Conservation (phyloP, 2,329 filamentous ascomycete genomes). For the Escovopsis sp. region DNA sequence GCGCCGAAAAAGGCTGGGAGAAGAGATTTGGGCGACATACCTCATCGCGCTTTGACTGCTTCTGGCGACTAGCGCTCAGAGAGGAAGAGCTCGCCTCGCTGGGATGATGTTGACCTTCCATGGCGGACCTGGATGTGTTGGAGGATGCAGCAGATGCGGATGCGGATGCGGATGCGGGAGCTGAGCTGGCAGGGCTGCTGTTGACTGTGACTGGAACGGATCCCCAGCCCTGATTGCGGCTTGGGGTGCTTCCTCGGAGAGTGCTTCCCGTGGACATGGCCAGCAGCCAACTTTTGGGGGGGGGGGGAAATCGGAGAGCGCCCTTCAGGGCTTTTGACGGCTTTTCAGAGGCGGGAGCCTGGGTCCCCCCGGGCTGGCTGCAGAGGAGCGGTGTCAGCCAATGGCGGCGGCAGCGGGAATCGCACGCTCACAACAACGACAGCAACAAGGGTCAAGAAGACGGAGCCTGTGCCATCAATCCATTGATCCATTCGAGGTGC, state of each 20-base stretch:
- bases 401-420: slow-evolving; percentile 7
- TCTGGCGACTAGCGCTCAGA: slow-evolving; percentile 85
- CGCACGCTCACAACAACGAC: slow-evolving; percentile 1
- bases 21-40: slow-evolving; percentile 38
- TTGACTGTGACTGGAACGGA: slow-evolving; percentile 46
- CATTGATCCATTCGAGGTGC: no score
- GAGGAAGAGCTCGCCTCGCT: slow-evolving; percentile 49
- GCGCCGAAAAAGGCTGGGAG: not conserved
- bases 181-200: slow-evolving; percentile 18
- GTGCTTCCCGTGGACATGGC: slow-evolving; percentile 37
- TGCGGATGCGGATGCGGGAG: not conserved
- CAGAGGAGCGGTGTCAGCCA: slow-evolving; percentile 5
- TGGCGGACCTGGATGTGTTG: slow-evolving; percentile 57
- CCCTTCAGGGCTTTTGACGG: slow-evolving; percentile 1
- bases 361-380: slow-evolving; percentile 3
- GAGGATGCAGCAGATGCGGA: slow-evolving; percentile 25
- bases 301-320: not conserved
- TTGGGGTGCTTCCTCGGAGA: slow-evolving; percentile 52
- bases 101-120: slow-evolving; percentile 44
- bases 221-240: slow-evolving; percentile 42
- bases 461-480: not conserved
- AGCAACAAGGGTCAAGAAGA: slow-evolving; percentile 2
- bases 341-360: not conserved
- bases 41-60: slow-evolving; percentile 97
- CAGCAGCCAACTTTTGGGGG: not conserved